A percentile compares a stretch with the other conserved stretches of the same genome.
Conservation (phyloP, 768 basidiomycete species). For the Phlegmacium glaucopus region DNA sequence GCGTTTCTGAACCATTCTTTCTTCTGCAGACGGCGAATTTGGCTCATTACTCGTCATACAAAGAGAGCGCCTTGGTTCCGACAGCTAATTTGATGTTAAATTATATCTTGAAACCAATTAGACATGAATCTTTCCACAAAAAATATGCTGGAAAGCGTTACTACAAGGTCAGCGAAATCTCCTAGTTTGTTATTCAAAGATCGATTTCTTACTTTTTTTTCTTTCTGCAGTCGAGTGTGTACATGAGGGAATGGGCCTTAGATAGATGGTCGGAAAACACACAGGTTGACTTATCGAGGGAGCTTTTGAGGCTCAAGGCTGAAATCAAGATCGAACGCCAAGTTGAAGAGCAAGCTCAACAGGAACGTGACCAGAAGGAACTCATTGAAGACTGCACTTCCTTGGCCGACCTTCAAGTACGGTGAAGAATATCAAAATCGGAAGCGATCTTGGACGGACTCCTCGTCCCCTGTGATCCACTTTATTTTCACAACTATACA, state of each 20-base stretch:
- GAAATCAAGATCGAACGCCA: constrained; percentile 43
- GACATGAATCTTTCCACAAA: constrained; percentile 85
- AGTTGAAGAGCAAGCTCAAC: constrained; percentile 24
- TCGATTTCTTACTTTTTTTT: not conserved
- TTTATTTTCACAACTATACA: too few species aligned
- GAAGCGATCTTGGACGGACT: too few species aligned
- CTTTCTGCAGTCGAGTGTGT: constrained; percentile 64
- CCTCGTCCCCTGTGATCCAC: too few species aligned
- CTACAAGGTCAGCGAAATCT: constrained; percentile 58
- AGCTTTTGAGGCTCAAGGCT: constrained; percentile 58
- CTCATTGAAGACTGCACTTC: too few species aligned
- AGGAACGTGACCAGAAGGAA: not conserved
- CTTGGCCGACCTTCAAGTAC: too few species aligned
- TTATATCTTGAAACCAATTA: constrained; percentile 77
- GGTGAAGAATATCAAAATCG: too few species aligned
- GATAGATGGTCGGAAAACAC: constrained; percentile 66
- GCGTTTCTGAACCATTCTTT: constrained; percentile 5
- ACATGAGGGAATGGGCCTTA: constrained; percentile 83
- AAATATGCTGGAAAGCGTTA: constrained; percentile 92
- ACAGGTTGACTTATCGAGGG: constrained; percentile 54
- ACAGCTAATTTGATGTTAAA: constrained; percentile 92
- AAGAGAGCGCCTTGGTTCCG: constrained; percentile 79
- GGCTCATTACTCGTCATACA: constrained; percentile 92
- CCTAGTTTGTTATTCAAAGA: not conserved
- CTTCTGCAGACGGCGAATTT: constrained; percentile 67